A percentile compares a stretch with the other conserved stretches of the same genome.
phyloP scores from a whole-genome alignment of 2,329 filamentous ascomycete genomes.

The Emmonsiellopsis sp. region DNA sequence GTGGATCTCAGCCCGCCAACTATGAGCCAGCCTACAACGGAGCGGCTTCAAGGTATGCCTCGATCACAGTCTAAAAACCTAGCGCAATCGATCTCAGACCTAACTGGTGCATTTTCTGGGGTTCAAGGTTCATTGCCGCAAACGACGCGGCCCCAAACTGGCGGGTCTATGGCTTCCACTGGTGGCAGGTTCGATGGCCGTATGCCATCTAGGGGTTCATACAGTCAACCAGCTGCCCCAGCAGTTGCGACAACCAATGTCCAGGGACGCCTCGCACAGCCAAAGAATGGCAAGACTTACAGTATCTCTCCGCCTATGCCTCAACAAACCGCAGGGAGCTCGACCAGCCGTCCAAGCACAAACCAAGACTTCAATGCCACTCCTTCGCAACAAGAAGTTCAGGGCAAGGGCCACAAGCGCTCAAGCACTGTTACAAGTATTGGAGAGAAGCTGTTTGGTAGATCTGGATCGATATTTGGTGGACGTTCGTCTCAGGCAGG shows the following conservation, averaged over 20 bases:
- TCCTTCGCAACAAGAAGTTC: constrained; percentile 35
- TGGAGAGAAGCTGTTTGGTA: constrained; percentile 74
- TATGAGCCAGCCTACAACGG: constrained; percentile 13
- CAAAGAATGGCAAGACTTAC: constrained; percentile 57
- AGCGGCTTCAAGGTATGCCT: constrained; percentile 22
- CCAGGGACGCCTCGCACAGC: constrained; percentile 83
- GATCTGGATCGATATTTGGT: constrained; percentile 75
- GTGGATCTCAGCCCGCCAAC: neutral
- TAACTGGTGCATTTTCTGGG: constrained; percentile 44
- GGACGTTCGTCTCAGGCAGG: constrained; percentile 33
- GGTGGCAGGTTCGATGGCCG: constrained; percentile 40
- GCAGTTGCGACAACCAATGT: constrained; percentile 81
- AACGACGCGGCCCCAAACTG: constrained; percentile 62
- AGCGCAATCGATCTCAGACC: constrained; percentile 49
- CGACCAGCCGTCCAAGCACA: constrained; percentile 53
- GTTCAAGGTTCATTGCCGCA: constrained; percentile 35
- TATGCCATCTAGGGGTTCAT: constrained; percentile 68
- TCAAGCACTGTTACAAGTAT: constrained; percentile 73
- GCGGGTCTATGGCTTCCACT: constrained; percentile 65
- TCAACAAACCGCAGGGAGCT: constrained; percentile 45
- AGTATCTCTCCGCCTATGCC: constrained; percentile 60
- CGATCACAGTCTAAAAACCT: constrained; percentile 42
- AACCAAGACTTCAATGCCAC: constrained; percentile 50
- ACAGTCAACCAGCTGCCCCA: constrained; percentile 80
- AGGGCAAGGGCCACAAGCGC: constrained; percentile 51